phyloP scores from a whole-genome alignment of 192 early-diverging fungal species.

The Coemansia sp. region DNA sequence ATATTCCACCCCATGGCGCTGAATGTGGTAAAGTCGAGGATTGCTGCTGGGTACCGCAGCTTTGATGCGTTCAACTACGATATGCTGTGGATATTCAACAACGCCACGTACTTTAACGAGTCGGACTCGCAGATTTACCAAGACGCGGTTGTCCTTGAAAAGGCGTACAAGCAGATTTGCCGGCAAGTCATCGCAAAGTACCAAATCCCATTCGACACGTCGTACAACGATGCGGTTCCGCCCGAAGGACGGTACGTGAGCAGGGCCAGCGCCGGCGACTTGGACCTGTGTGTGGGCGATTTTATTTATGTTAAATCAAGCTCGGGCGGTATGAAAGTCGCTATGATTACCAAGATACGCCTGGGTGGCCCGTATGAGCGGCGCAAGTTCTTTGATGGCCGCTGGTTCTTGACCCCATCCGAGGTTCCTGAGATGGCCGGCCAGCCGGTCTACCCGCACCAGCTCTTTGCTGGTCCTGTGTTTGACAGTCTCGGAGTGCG shows the following conservation, averaged over 20 bases:
- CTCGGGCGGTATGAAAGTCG: conserved; percentile 25
- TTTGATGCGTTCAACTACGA: conserved; percentile 77
- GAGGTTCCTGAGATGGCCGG: conserved; percentile 48
- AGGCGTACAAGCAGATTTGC: conserved; percentile 37
- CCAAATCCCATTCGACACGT: conserved; percentile 45
- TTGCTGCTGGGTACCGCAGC: conserved; percentile 63
- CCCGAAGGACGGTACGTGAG: conserved; percentile 44
- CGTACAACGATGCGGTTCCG: conserved; percentile 33
- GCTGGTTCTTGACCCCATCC: conserved; percentile 48
- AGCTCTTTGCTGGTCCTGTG: conserved; percentile 39
- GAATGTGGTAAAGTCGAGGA: conserved; percentile 57
- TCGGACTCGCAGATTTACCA: conserved; percentile 79
- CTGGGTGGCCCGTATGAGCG: conserved; percentile 35
- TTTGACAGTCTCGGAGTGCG: conserved; percentile 47
- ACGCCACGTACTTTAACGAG: conserved; percentile 90
- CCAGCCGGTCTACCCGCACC: conserved; percentile 48
- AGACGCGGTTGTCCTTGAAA: conserved; percentile 60
- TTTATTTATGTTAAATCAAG: conserved; percentile 42
- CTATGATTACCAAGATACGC: conserved; percentile 46
- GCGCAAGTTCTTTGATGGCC: conserved; percentile 52
- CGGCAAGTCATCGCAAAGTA: conserved; percentile 30
- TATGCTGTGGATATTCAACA: conserved; percentile 80
- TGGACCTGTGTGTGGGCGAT: conserved; percentile 48
- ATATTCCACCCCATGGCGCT: conserved; percentile 78
- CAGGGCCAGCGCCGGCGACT: conserved; percentile 35